A percentile compares a stretch with the other conserved stretches of the same genome.
Conservation (phyloP, 768 basidiomycete species). For the Holtermanniella nyarrowii region DNA sequence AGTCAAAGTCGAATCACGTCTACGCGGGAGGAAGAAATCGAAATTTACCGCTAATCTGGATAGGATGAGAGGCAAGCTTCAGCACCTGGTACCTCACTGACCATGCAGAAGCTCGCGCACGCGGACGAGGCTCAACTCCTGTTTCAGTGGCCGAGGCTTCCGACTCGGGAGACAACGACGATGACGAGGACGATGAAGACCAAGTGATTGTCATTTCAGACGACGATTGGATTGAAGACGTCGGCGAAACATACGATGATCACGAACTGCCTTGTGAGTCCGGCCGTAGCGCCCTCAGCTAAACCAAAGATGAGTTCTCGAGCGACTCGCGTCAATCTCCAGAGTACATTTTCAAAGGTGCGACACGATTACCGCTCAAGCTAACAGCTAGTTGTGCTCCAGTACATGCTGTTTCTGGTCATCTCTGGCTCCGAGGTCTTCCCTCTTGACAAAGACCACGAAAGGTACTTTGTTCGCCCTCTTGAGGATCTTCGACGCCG, state of each 20-base stretch:
- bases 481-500: constrained; percentile 37
- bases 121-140: constrained; percentile 6
- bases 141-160: too few relatives aligned
- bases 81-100: constrained; percentile 5
- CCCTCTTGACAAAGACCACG: constrained; percentile 16
- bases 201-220: constrained; percentile 5
- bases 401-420: constrained; percentile 74
- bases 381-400: constrained; percentile 80
- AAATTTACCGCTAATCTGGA: constrained; percentile 15
- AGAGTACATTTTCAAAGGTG: constrained; percentile 59
- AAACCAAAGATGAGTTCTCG: constrained; percentile 15
- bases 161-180: constrained; percentile 7
- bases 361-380: constrained; percentile 57
- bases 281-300: constrained; percentile 5
- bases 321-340: constrained; percentile 47
- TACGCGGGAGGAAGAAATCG: constrained; percentile 19
- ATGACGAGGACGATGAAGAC: constrained; percentile 9
- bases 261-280: constrained; percentile 38
- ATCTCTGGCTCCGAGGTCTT: constrained; percentile 41
- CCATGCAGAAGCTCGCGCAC: neutral
- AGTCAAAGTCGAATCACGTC: constrained; percentile 18
- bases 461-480: constrained; percentile 27
- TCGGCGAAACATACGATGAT: constrained; percentile 35
- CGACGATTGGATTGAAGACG: constrained; percentile 42
- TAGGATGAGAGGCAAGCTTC: constrained; percentile 16